Evolutionary conservation across 768 basidiomycete genomes (phyloP).

Genomic region (Cystobasidium tubakii): DNA sequence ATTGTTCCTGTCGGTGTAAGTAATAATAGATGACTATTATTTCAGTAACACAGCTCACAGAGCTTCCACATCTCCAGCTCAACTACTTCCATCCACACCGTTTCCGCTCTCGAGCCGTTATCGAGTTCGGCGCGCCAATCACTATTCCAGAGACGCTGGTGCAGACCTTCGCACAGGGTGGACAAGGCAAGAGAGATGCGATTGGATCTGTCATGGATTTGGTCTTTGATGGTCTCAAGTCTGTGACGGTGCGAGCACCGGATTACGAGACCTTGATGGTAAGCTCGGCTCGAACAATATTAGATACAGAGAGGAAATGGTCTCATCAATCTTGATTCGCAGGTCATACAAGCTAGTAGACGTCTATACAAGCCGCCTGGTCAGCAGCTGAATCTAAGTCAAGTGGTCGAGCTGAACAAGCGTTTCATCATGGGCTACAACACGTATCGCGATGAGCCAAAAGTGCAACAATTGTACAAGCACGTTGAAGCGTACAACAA

Average conservation of each 20-base stretch:
- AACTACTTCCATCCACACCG: conserved; percentile 69
- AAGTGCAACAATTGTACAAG: conserved; percentile 69
- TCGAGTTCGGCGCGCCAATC: conserved; percentile 87
- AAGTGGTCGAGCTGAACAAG: conserved; percentile 89
- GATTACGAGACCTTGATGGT: conserved; percentile 99
- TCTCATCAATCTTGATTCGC: conserved; percentile 6
- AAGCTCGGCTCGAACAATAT: conserved; percentile 43
- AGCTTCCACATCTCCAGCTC: background rate
- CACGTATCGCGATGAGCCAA: conserved; percentile 85
- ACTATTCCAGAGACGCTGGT: conserved; percentile 86
- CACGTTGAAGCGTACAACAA: conserved; percentile 88
- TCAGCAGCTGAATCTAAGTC: conserved; percentile 84
- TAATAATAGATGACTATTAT: background rate
- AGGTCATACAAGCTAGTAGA: conserved; percentile 93
- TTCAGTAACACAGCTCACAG: background rate
- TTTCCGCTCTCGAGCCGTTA: conserved; percentile 92
- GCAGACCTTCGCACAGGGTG: conserved; percentile 84
- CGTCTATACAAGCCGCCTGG: conserved; percentile 89
- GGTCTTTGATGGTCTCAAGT: conserved; percentile 87
- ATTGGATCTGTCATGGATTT: conserved; percentile 81
- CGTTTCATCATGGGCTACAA: conserved; percentile 87
- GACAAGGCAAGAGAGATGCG: conserved; percentile 78
- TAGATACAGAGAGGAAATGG: background rate
- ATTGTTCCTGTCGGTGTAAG: conserved; percentile 65
- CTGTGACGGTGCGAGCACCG: conserved; percentile 88